Evolutionary conservation across 129 eudicot species (phyloP).

Genomic region (Saussurea involucrata): DNA sequence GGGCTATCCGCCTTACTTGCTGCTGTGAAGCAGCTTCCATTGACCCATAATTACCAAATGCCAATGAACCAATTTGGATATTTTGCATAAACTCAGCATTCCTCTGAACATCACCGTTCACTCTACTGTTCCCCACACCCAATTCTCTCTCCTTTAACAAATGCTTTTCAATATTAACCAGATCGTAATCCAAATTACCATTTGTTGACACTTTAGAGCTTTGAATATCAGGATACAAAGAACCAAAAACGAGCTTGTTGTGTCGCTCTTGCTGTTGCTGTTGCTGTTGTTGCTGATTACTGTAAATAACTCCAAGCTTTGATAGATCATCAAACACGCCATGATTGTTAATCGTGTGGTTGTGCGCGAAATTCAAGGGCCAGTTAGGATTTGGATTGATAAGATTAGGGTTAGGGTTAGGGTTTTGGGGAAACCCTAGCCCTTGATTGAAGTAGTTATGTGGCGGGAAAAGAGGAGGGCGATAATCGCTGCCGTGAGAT

Average conservation of each 20-base stretch:
- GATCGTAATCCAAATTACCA: slow-evolving; percentile 14
- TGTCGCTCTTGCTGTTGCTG: slow-evolving; percentile 22
- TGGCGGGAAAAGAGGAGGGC: slow-evolving; percentile 47
- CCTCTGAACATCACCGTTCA: slow-evolving; percentile 28
- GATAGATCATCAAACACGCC: slow-evolving; percentile 13
- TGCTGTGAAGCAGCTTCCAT: slow-evolving; percentile 17
- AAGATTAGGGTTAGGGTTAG: slow-evolving; percentile 41
- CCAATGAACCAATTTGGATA: slow-evolving; percentile 20
- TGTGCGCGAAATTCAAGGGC: slow-evolving; percentile 8
- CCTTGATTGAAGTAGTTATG: slow-evolving; percentile 52
- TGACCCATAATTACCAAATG: slow-evolving; percentile 31
- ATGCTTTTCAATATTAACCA: slow-evolving; percentile 19
- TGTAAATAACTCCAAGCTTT: slow-evolving; percentile 35
- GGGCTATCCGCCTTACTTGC: slow-evolving; percentile 31
- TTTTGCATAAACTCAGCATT: slow-evolving; percentile 25
- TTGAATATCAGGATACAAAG: slow-evolving; percentile 21
- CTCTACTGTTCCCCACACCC: slow-evolving; percentile 19
- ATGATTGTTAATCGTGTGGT: slow-evolving; percentile 8
- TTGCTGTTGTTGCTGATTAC: not conserved
- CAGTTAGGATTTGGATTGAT: slow-evolving; percentile 26
- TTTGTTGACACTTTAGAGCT: slow-evolving; percentile 11
- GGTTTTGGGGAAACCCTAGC: slow-evolving; percentile 44
- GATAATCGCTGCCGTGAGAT: slow-evolving; percentile 25
- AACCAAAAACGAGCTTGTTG: slow-evolving; percentile 43
- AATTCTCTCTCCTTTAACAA: slow-evolving; percentile 20